Evolutionary conservation across 2,329 filamentous ascomycete genomes (phyloP).

Genomic region (Claviceps sp.): DNA sequence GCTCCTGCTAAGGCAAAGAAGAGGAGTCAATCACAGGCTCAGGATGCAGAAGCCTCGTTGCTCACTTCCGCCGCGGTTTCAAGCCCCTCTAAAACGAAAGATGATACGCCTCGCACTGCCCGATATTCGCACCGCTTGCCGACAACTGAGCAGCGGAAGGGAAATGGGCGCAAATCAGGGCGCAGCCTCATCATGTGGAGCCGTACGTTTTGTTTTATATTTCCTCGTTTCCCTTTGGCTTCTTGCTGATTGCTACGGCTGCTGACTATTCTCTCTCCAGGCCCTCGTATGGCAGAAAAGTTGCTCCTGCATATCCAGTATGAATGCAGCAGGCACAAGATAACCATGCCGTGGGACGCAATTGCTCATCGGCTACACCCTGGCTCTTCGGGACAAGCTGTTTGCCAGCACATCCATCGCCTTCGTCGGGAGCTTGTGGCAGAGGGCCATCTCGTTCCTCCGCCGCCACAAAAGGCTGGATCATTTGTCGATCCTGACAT

Average conservation of each 20-base stretch:
- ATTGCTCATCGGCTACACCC: constrained; percentile 28
- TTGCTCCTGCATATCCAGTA: constrained; percentile 27
- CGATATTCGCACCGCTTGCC: constrained; percentile 14
- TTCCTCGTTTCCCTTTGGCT: background rate
- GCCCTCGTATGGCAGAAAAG: constrained; percentile 33
- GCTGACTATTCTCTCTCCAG: constrained; percentile 14
- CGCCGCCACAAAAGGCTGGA: constrained; percentile 15
- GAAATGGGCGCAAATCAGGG: constrained; percentile 19
- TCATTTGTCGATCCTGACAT: constrained; percentile 13
- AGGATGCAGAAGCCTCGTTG: constrained; percentile 4
- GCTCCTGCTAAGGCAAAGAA: constrained; percentile 5
- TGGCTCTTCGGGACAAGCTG: constrained; percentile 24
- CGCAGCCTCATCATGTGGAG: constrained; percentile 29
- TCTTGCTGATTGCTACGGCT: background rate
- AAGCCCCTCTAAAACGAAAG: constrained; percentile 3
- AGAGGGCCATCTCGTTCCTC: constrained; percentile 30
- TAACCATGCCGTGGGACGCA: constrained; percentile 24
- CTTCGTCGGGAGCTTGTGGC: constrained; percentile 20
- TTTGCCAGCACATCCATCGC: constrained; percentile 24
- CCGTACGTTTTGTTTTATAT: constrained; percentile 19
- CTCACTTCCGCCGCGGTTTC: background rate
- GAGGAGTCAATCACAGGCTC: constrained; percentile 7
- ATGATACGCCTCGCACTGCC: constrained; percentile 7
- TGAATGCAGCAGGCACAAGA: constrained; percentile 20
- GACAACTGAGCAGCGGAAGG: constrained; percentile 12